A percentile compares a stretch with the other conserved stretches of the same genome.
phyloP scores from a whole-genome alignment of 192 early-diverging fungal species.

The Gonapodya prolifera region DNA sequence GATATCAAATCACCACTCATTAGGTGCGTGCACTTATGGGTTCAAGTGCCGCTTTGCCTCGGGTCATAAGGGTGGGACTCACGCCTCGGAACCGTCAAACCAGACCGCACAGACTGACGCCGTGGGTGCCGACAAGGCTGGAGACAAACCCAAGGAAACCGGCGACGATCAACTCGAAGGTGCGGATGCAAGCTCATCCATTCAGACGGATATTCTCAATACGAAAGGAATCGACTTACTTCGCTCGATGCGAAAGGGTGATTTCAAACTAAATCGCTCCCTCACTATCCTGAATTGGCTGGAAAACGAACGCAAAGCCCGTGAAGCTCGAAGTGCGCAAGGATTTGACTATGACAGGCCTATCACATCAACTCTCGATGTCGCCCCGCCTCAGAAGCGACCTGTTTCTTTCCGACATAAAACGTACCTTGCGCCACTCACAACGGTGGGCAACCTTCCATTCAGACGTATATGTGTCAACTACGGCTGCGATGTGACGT shows the following conservation, averaged over 20 bases:
- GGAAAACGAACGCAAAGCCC: not conserved
- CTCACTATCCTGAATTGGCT: not conserved
- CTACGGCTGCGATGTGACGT: slow-evolving; percentile 92
- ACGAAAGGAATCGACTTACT: not conserved
- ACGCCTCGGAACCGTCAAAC: too few species aligned
- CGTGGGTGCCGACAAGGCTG: too few species aligned
- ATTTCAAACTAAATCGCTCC: slow-evolving; percentile 10
- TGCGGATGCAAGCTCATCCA: not conserved
- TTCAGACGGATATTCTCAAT: slow-evolving; percentile 4
- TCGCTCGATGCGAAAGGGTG: slow-evolving; percentile 1
- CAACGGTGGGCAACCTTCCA: slow-evolving; percentile 94
- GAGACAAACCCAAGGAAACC: slow-evolving; percentile 31
- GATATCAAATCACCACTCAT: slow-evolving; percentile 17
- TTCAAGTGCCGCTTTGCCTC: slow-evolving; percentile 30
- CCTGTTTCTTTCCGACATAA: slow-evolving; percentile 66
- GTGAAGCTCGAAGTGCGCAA: not conserved
- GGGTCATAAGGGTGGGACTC: slow-evolving; percentile 20
- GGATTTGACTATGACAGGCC: not conserved
- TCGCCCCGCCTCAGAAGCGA: slow-evolving; percentile 11
- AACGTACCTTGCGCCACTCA: slow-evolving; percentile 87
- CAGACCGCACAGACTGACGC: too few species aligned
- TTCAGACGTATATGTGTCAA: slow-evolving; percentile 89
- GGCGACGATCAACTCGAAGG: slow-evolving; percentile 31
- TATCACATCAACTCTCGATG: not conserved
- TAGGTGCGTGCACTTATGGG: slow-evolving; percentile 52